Evolutionary conservation across 2,329 filamentous ascomycete genomes (phyloP), one percentile per base, ranked within the genome.

Genomic region (Sclerotinia spermophila): DNA sequence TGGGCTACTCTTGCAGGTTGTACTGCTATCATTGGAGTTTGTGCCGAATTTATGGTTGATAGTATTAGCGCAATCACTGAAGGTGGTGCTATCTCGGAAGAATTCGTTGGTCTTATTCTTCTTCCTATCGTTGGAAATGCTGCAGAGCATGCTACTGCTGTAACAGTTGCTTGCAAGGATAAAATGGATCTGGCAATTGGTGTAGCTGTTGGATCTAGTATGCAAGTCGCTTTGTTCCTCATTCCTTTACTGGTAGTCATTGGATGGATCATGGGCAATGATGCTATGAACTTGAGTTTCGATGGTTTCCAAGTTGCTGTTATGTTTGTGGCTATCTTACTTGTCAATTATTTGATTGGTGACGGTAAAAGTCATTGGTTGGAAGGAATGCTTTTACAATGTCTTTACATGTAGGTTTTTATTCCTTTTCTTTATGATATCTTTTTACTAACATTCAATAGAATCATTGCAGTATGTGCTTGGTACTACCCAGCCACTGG

Each of bases 301-400:
- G 89, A 92, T 78, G 89, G 89, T 0, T 97, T 97, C 83, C 93
- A 97, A 82, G 90, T 97, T 21, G 91, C 94, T 33, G 90, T 92
- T 55, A 83, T 97, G 55, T 96, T 97, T 75, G 92, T 96, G 19
- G 89, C 92, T 2, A 92, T 93, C 0, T 87, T 97, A 56, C 85
- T 97, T 45, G 92, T 94, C 71, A 97, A 96, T 79, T 97, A 96
- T 79, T 82, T 97, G 58, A 93, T 96, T 64, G 85, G 90, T 30
- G 93, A 96, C 76, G 69, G 69, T 67, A 87, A 87, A 74, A 86
- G 84, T 53, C 81, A 85, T 73, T 86, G 84, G 77, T 65, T 79
- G 6, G 78, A 79, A 70, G 78, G 78, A 7, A 75, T 78, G 74
- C 71, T 79, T 5, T 64, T 79, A 48, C 71, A 75, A 66, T 78